Conservation (phyloP, 352 stramenopile genomes). For the Globisporangium cylindrosporum region DNA sequence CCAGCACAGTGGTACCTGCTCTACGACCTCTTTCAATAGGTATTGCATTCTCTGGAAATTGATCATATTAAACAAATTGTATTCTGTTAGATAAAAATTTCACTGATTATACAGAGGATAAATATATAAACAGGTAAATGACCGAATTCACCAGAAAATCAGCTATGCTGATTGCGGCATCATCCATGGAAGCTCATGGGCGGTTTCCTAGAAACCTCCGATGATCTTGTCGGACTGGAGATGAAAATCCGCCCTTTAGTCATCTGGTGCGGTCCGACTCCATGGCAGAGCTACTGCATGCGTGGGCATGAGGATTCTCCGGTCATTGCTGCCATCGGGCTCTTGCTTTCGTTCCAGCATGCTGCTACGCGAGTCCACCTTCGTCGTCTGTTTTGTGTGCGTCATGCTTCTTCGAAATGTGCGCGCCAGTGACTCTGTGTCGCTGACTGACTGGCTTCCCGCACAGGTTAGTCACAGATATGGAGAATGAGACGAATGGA, state of each 20-base stretch:
- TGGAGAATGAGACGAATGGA: slow-evolving; percentile 3
- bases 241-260: neutral
- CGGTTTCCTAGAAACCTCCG: neutral
- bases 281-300: neutral
- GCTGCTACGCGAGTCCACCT: neutral
- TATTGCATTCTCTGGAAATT: no score
- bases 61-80: neutral
- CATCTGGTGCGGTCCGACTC: neutral
- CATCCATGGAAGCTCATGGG: neutral
- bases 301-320: neutral
- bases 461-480: neutral
- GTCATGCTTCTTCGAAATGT: neutral
- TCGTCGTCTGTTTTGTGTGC: neutral
- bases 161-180: neutral
- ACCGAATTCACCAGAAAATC: neutral
- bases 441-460: neutral
- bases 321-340: neutral
- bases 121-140: neutral
- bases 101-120: neutral
- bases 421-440: neutral
- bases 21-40: neutral
- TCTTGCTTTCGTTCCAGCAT: neutral
- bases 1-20: neutral
- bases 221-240: neutral
- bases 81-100: neutral